A percentile compares a stretch with the other conserved stretches of the same genome.
phyloP scores from a whole-genome alignment of 139 green algal species.

The Haematococcus sp. region DNA sequence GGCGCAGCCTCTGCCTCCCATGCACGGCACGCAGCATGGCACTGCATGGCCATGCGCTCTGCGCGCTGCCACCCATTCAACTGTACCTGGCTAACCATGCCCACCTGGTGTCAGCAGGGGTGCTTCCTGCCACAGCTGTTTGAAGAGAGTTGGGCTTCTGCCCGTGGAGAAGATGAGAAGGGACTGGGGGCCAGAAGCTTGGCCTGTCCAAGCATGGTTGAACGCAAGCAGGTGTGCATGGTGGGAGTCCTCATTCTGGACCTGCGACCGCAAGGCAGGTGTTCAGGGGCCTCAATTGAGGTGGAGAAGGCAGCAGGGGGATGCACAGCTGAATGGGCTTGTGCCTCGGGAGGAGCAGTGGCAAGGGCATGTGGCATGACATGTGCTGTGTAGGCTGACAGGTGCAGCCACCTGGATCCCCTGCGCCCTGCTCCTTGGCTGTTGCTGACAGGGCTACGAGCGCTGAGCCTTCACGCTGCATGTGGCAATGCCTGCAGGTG shows the following conservation, averaged over 20 bases:
- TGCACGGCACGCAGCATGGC: no score
- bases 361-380: background rate
- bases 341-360: no score
- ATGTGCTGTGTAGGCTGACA: no score
- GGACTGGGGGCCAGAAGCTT: background rate
- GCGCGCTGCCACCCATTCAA: no score
- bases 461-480: background rate
- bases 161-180: slow-evolving; percentile 93
- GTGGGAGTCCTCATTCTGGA: slow-evolving; percentile 73
- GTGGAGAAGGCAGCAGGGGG: background rate
- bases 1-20: no score
- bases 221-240: slow-evolving; percentile 70
- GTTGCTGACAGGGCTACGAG: no score
- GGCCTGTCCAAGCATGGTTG: slow-evolving; percentile 69
- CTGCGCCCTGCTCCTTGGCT: no score
- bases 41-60: no score
- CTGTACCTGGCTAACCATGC: background rate
- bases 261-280: slow-evolving; percentile 40
- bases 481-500: no score
- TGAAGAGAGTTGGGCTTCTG: slow-evolving; percentile 76
- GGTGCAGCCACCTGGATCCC: no score
- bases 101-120: slow-evolving; percentile 7
- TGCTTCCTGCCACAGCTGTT: slow-evolving; percentile 53
- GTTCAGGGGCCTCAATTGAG: background rate
- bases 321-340: no score